Conservation (phyloP, 75 land plant genomes). For the Pinus albicaulis region DNA sequence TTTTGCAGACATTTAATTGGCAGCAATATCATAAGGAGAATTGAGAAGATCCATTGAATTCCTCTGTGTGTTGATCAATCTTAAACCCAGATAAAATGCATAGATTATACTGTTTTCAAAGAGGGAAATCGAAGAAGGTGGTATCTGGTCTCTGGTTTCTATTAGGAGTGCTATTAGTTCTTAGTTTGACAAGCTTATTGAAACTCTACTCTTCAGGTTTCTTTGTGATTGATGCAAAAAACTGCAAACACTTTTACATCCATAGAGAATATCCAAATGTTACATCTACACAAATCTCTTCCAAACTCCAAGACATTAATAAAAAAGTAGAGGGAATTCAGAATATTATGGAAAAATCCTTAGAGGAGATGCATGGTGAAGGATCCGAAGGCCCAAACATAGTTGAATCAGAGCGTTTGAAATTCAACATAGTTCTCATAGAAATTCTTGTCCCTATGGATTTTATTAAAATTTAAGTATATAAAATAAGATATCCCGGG, state of each 20-base stretch:
- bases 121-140: background rate
- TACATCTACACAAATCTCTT: background rate
- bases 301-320: slow-evolving; percentile 3
- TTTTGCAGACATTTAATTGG: no score
- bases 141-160: slow-evolving; percentile 6
- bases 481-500: slow-evolving; percentile 2
- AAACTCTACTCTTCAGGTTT: slow-evolving; percentile 24
- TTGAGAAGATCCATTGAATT: no score
- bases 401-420: background rate
- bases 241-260: slow-evolving; percentile 4
- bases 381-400: slow-evolving; percentile 2
- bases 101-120: background rate
- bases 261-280: background rate
- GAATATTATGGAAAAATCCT: slow-evolving; percentile 22
- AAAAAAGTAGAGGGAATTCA: slow-evolving; percentile 1
- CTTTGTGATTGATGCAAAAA: slow-evolving; percentile 2
- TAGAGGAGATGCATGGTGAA: slow-evolving; percentile 17
- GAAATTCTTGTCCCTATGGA: slow-evolving; percentile 27
- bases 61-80: background rate
- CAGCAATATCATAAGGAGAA: no score
- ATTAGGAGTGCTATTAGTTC: slow-evolving; percentile 18
- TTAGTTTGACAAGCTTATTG: slow-evolving; percentile 23
- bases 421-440: slow-evolving; percentile 16
- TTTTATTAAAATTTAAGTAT: slow-evolving; percentile 6
- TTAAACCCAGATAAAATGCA: background rate